Conservation (phyloP, 2,329 filamentous ascomycete species). For the Biscogniauxia marginata region DNA sequence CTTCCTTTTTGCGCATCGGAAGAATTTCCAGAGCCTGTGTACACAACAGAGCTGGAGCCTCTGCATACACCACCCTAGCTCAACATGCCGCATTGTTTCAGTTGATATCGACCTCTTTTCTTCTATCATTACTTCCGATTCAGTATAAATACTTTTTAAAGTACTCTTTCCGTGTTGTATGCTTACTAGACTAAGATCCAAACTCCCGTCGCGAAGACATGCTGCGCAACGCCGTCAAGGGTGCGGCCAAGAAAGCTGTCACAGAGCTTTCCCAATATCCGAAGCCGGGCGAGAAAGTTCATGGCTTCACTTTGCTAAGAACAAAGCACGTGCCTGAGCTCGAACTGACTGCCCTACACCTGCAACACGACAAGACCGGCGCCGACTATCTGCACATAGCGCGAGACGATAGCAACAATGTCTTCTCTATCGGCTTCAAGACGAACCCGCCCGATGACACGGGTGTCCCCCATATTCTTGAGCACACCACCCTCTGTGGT, state of each 20-base stretch:
- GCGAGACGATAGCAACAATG: conserved; percentile 96
- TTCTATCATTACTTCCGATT: background rate
- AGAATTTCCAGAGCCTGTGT: background rate
- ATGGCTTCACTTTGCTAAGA: conserved; percentile 89
- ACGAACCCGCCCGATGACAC: conserved; percentile 97
- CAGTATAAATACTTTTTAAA: background rate
- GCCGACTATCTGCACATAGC: conserved; percentile 96
- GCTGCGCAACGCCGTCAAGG: conserved; percentile 50
- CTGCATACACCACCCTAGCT: background rate
- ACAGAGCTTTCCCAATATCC: conserved; percentile 76
- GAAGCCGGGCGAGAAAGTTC: conserved; percentile 77
- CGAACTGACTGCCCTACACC: conserved; percentile 83
- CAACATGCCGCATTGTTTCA: background rate
- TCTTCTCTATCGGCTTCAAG: conserved; percentile 99
- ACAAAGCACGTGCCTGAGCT: conserved; percentile 92
- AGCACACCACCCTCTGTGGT: conserved; percentile 95
- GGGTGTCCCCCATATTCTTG: conserved; percentile 92
- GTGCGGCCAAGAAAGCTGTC: conserved; percentile 59
- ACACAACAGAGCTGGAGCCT: too few relatives aligned
- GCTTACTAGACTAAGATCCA: background rate
- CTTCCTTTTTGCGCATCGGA: too few relatives aligned
- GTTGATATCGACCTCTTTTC: background rate
- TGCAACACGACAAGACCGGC: conserved; percentile 92
- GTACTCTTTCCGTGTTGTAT: conserved; percentile 1
- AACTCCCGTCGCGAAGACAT: conserved; percentile 34